These are phyloP conservation scores for Malbranchea cinnamomea DNA, from an alignment of 2,329 filamentous ascomycete species.

Conservation along the genomic window DNA sequence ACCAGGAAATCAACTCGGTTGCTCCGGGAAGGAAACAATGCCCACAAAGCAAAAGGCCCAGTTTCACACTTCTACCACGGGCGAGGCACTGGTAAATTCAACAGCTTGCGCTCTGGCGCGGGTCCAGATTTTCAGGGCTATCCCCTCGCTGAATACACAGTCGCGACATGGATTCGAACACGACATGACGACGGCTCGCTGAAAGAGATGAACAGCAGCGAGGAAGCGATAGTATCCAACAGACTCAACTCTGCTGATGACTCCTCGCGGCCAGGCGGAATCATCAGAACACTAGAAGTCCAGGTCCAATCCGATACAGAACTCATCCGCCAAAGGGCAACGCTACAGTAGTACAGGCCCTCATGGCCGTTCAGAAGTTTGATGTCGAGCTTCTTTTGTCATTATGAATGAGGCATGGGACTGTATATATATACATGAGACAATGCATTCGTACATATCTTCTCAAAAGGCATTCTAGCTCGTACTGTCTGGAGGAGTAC, in stretches of 20 bases:
- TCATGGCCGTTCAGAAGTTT: no score
- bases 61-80: background rate
- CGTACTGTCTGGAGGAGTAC: no score
- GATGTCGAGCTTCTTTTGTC: no score
- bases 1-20: background rate
- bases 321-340: no score
- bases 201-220: background rate
- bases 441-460: no score
- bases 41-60: background rate
- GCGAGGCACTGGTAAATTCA: no score
- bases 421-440: no score
- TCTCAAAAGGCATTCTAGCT: no score
- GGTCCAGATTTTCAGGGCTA: constrained; percentile 2
- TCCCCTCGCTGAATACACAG: constrained; percentile 6
- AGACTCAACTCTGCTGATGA: background rate
- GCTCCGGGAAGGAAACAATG: constrained; percentile 1
- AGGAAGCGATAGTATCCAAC: constrained; percentile 3
- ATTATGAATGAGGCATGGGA: no score
- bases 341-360: no score
- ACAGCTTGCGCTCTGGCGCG: background rate
- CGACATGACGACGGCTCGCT: background rate
- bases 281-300: constrained; percentile 8
- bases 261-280: constrained; percentile 1
- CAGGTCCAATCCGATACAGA: no score
- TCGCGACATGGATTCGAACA: background rate